Evolutionary conservation across 2,329 filamentous ascomycete species (phyloP).

Genomic region (Beauveria sp.): DNA sequence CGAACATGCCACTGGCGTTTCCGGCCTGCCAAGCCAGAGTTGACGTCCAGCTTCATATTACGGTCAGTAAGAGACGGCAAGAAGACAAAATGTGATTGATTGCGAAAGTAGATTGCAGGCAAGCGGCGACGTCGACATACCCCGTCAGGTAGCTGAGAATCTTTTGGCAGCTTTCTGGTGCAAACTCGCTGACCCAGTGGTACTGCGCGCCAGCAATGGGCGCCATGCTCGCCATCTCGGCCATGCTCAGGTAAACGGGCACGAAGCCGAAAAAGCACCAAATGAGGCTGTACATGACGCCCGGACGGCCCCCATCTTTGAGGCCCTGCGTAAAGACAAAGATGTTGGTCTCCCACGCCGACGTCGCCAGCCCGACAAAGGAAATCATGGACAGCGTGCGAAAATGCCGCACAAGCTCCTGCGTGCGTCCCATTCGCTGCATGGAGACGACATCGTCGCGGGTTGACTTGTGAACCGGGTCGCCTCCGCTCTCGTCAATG

Average conservation of each 20-base stretch:
- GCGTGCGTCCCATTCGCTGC: constrained; percentile 11
- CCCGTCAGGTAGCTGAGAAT: constrained; percentile 11
- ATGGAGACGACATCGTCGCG: background rate
- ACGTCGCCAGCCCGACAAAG: constrained; percentile 5
- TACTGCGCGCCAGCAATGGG: constrained; percentile 19
- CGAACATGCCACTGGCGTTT: constrained; percentile 12
- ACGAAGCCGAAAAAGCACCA: constrained; percentile 10
- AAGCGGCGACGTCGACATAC: background rate
- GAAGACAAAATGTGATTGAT: too few species aligned
- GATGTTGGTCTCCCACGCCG: constrained; percentile 9
- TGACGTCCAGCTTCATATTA: constrained; percentile 12
- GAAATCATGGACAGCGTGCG: constrained; percentile 10
- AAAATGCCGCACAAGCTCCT: constrained; percentile 11
- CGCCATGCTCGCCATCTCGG: constrained; percentile 18
- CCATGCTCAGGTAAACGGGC: constrained; percentile 16
- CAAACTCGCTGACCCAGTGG: constrained; percentile 16
- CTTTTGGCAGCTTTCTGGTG: constrained; percentile 9
- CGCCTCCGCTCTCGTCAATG: background rate
- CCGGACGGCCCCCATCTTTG: constrained; percentile 11
- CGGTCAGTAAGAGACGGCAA: too few species aligned
- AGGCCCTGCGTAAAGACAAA: constrained; percentile 10
- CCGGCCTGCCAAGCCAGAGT: constrained; percentile 15
- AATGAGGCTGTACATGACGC: constrained; percentile 8
- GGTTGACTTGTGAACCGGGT: constrained; percentile 1
- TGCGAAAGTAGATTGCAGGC: rapidly evolving